Evolutionary conservation across 768 basidiomycete species (phyloP).

Genomic region (Termitomyces sp.): DNA sequence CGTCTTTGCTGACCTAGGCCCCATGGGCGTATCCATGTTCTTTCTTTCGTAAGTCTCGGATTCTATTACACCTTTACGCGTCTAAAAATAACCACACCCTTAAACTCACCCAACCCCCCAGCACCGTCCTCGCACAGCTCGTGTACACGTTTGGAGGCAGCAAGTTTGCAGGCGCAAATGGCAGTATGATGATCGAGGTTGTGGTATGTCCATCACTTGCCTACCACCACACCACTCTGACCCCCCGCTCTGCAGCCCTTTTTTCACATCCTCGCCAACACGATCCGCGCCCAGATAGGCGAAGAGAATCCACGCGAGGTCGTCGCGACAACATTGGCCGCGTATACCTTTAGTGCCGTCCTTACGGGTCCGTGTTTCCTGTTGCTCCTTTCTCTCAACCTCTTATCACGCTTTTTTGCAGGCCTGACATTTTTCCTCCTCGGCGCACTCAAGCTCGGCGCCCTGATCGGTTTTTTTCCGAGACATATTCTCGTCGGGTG

Average conservation of each 20-base stretch:
- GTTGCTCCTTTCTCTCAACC: not conserved
- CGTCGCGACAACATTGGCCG: constrained; percentile 89
- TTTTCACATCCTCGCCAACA: constrained; percentile 86
- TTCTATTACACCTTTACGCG: no score
- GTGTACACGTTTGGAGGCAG: constrained; percentile 85
- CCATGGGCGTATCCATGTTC: constrained; percentile 94
- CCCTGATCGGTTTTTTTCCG: constrained; percentile 92
- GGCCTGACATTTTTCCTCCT: constrained; percentile 84
- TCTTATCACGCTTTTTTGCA: constrained; percentile 16
- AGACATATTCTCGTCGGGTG: constrained; percentile 95
- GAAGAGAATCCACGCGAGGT: constrained; percentile 65
- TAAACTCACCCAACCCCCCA: constrained; percentile 20
- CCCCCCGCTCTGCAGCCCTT: constrained; percentile 59
- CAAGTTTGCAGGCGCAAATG: constrained; percentile 86
- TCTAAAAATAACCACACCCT: no score
- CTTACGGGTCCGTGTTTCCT: constrained; percentile 62
- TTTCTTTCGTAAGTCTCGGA: constrained; percentile 64
- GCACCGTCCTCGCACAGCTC: constrained; percentile 76
- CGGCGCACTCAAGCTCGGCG: constrained; percentile 78
- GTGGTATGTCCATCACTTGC: constrained; percentile 58
- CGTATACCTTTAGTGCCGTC: constrained; percentile 83
- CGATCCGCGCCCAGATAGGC: constrained; percentile 70
- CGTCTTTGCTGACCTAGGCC: constrained; percentile 76
- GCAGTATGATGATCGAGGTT: constrained; percentile 98
- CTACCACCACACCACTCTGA: not conserved